Conservation (phyloP, 2,329 filamentous ascomycete genomes). For the Penicillium rolfsii region DNA sequence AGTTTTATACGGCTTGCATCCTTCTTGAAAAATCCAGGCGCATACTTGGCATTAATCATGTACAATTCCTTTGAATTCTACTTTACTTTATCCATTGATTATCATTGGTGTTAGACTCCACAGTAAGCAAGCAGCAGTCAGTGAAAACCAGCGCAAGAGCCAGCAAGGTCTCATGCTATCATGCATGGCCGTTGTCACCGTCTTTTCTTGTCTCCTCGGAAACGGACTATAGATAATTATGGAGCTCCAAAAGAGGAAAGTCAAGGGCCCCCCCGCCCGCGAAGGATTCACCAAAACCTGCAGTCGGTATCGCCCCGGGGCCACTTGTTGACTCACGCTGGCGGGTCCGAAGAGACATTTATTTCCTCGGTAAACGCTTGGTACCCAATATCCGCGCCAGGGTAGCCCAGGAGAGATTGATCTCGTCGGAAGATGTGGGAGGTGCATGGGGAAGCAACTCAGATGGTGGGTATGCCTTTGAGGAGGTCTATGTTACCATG, state of each 20-base stretch:
- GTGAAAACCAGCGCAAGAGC: not conserved
- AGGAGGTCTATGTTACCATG: not conserved
- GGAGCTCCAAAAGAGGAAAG: no score
- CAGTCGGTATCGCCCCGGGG: not conserved
- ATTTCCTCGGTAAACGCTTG: not conserved
- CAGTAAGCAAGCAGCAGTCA: not conserved
- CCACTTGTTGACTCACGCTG: not conserved
- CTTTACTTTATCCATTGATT: not conserved
- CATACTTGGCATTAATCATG: not conserved
- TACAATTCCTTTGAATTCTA: conserved; percentile 2
- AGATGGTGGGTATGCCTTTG: not conserved
- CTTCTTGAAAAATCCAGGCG: not conserved
- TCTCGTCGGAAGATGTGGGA: not conserved
- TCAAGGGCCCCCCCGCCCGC: not conserved
- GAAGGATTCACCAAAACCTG: not conserved
- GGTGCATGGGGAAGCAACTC: not conserved
- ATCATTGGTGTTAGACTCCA: not conserved
- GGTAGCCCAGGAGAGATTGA: not conserved
- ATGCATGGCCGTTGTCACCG: conserved; percentile 13
- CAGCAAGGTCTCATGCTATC: not conserved
- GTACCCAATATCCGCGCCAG: not conserved
- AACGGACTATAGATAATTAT: not conserved
- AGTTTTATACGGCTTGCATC: not conserved
- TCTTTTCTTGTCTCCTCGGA: conserved; percentile 1
- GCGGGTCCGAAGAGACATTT: not conserved